Conservation (phyloP, 192 early-diverging fungal species). For the Podila epigama region DNA sequence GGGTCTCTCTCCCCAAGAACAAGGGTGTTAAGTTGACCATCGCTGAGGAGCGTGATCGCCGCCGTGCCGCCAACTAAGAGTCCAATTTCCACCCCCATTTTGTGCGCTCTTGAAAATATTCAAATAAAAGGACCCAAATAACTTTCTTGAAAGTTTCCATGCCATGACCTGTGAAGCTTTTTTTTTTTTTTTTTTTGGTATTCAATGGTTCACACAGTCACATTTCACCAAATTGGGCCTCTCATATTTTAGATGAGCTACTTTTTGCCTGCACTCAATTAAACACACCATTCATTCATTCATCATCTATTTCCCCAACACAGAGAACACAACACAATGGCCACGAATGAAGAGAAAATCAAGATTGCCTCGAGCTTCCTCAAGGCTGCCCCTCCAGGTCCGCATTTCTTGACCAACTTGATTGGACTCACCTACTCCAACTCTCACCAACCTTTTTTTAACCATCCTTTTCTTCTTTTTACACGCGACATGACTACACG, state of each 20-base stretch:
- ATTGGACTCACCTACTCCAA: neutral
- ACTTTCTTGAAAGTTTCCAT: neutral
- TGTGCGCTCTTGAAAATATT: too few species aligned
- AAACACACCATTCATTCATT: neutral
- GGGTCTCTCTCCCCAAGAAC: slow-evolving; percentile 98
- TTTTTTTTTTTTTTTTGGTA: neutral
- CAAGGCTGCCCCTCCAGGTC: slow-evolving; percentile 89
- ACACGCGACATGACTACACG: neutral
- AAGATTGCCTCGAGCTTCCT: slow-evolving; percentile 81
- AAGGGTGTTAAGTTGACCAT: slow-evolving; percentile 99
- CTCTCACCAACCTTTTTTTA: neutral
- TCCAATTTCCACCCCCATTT: too few species aligned
- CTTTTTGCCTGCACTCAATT: neutral
- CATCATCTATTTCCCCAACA: neutral
- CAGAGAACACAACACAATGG: slow-evolving; percentile 9
- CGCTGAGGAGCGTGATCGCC: slow-evolving; percentile 95
- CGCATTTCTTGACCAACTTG: neutral
- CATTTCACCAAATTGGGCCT: too few species aligned
- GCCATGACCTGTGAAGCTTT: neutral
- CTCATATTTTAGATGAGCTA: too few species aligned
- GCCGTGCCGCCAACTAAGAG: slow-evolving; percentile 45
- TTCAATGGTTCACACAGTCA: neutral
- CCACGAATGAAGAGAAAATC: slow-evolving; percentile 68
- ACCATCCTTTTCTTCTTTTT: neutral
- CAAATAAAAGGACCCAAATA: slow-evolving; percentile 1